Evolutionary conservation across 2,329 filamentous ascomycete genomes (phyloP).

Genomic region (Verticillium albo-atrum): DNA sequence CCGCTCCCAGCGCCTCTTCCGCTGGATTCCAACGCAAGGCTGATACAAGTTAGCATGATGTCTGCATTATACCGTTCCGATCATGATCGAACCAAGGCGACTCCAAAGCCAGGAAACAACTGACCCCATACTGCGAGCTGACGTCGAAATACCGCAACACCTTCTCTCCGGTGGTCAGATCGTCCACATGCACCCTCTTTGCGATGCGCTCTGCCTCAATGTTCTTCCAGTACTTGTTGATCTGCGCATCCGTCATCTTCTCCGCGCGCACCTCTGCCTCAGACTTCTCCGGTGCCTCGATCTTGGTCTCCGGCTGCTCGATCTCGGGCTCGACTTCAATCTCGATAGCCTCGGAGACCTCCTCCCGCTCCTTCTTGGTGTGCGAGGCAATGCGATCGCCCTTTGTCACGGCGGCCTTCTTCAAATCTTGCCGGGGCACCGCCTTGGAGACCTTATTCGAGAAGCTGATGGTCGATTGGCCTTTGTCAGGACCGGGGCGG

Average conservation of each 20-base stretch:
- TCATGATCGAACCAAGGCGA: no score
- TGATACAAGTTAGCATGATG: slow-evolving; percentile 29
- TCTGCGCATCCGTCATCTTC: slow-evolving; percentile 61
- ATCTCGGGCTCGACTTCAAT: slow-evolving; percentile 14
- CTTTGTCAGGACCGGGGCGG: slow-evolving; percentile 32
- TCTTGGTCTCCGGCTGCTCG: slow-evolving; percentile 16
- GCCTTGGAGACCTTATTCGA: slow-evolving; percentile 53
- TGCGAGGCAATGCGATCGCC: slow-evolving; percentile 21
- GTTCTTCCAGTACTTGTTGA: slow-evolving; percentile 71
- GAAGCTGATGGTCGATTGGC: slow-evolving; percentile 55
- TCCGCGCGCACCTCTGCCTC: slow-evolving; percentile 55
- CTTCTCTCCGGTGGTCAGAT: slow-evolving; percentile 71
- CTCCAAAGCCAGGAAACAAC: slow-evolving; percentile 29
- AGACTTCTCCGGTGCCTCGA: slow-evolving; percentile 33
- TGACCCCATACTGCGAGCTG: slow-evolving; percentile 84
- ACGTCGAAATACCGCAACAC: slow-evolving; percentile 90
- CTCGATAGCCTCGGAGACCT: slow-evolving; percentile 12
- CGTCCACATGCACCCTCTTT: slow-evolving; percentile 72
- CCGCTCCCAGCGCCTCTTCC: slow-evolving; percentile 82
- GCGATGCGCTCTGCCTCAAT: slow-evolving; percentile 67
- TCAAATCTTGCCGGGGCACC: slow-evolving; percentile 37
- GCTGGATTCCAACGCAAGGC: slow-evolving; percentile 83
- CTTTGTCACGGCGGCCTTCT: slow-evolving; percentile 35
- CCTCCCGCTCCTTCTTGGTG: slow-evolving; percentile 20
- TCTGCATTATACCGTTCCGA: no score